These are phyloP conservation scores for Entomortierella lignicola DNA, from an alignment of 192 early-diverging fungal genomes.

Conservation along the genomic window DNA sequence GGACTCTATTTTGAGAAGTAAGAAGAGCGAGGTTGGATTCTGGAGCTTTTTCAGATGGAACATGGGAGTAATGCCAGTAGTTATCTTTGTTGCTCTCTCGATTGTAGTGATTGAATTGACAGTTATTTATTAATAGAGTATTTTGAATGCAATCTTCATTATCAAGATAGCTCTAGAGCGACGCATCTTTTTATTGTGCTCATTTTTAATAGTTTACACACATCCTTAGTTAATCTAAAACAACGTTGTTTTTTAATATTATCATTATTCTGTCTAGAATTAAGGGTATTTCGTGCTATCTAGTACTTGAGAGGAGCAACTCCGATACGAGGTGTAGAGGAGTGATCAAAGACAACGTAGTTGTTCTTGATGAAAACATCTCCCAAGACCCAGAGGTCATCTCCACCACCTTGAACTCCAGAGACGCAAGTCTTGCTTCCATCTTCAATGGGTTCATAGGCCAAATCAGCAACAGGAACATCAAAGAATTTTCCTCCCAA, in stretches of 20 bases:
- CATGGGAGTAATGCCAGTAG: too few relatives aligned
- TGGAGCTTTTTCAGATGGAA: too few relatives aligned
- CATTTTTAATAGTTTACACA: too few relatives aligned
- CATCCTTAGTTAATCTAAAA: too few relatives aligned
- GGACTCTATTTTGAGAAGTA: conserved; percentile 65
- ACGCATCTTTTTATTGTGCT: too few relatives aligned
- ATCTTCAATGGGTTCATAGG: conserved; percentile 31
- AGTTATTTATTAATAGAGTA: too few relatives aligned
- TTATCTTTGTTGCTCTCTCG: too few relatives aligned
- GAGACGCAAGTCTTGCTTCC: conserved; percentile 27
- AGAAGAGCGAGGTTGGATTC: conserved; percentile 34
- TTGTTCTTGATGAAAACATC: conserved; percentile 75
- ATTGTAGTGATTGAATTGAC: too few relatives aligned
- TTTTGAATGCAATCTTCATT: too few relatives aligned
- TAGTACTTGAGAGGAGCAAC: conserved; percentile 59
- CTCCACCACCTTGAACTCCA: conserved; percentile 47
- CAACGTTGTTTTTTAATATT: too few relatives aligned
- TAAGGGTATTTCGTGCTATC: background rate
- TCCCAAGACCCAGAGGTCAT: conserved; percentile 65
- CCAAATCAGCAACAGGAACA: conserved; percentile 53
- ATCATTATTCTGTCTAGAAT: too few relatives aligned
- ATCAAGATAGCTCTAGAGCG: too few relatives aligned
- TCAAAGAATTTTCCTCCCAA: conserved; percentile 47
- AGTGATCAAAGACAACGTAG: conserved; percentile 72
- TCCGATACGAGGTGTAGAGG: conserved; percentile 61